Evolutionary conservation across 2,329 filamentous ascomycete genomes (phyloP), one percentile per base, ranked within the genome.

Genomic region (Ustulina deusta): DNA sequence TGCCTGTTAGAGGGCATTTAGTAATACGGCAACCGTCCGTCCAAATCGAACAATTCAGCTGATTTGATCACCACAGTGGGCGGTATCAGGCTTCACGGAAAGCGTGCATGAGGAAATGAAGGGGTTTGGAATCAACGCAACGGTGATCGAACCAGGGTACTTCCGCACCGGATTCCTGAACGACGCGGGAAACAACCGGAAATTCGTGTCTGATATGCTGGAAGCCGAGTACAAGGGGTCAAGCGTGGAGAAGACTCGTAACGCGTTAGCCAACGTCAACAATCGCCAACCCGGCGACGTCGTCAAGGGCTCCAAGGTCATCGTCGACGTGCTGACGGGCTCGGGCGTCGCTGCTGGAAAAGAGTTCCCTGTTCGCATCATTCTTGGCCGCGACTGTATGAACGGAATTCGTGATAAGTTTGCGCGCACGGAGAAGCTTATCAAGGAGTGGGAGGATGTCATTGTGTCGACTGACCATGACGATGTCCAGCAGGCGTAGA

Each of bases 231-330:
- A 79, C 65, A 65, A 69, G 61, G 72, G 71, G 46, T 70, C 75
- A 5, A 25, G 68, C 10, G 72, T 76, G 36, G 71, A 81, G 74
- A 7, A 56, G 34, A 40, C 76, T 20, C 74, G 81, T 59, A 74
- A 69, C 20, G 48, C 63, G 2, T 66, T 87, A 36, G 74, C 76
- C 2, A 48, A 51, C 2, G 76, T 77, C 11, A 77, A 88, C 67
- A 79, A 83, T 17, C 82, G 83, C 0, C 87, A 90, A 77, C 82
- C 79, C 0, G 88, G 88, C 0, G 86, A 90, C 72, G 81, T 86
- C 2, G 77, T 76, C 20, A 89, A 89, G 79, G 88, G 84, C 0
- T 78, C 79, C 7, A 80, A 78, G 63, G 81, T 86, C 0, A 79
- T 88, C 32, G 81, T 89, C 5, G 87, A 90, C 69, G 79, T 87